Base-by-base conservation (phyloP, 371 early-diverging fungal species). In the Mucor plumbeus region DNA sequence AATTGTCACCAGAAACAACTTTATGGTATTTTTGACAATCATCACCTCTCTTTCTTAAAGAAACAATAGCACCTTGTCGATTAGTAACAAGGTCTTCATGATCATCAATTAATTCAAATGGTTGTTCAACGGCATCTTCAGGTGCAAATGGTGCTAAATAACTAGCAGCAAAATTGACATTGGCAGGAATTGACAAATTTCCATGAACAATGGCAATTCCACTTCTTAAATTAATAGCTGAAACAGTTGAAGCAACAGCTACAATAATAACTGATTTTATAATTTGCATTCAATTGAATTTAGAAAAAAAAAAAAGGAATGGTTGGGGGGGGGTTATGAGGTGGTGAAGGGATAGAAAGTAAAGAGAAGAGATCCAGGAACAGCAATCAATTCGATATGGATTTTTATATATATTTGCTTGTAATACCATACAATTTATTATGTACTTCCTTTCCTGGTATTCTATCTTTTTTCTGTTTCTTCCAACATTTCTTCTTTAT, bases 1-100 rank as follows among this genome's bases (percentile, higher is more conserved):
- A 82, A 41, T 74, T 74, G 54, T 82, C 82, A 40, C 70, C 71
- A 33, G 73, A 62, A 41, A 47, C 38, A 47, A 67, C 82, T 50
- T 67, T 74, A 57, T 67, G 68, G 19, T 74, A 74, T 14, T 74
- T 74, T 41, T 48, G 35, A 55, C 74, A 74, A 47, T 64, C 68
- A 35, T 63, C 70, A 19, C 59, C 71, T 58, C 74, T 64, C 34
- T 68, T 74, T 31, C 60, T 57, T 6, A 70, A 43, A 36, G 67
- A 59, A 53, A 54, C 53, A 65, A 38, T 53, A 15, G 66, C 15
- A 19, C 64, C 67, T 35, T 54, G 55, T 10, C 61, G 56, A 19
- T 75, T 59, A 26, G 68, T 59, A 7, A 76, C 65, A 4, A 63
- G 41, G 35, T 77, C 77, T 19, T 73, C 71, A 34, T 74, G 65